A percentile compares a stretch with the other conserved stretches of the same genome.
These are phyloP conservation scores for Moesziomyces sp. DNA, from an alignment of 1,284 basidiomycete genomes.

Conservation along the genomic window DNA sequence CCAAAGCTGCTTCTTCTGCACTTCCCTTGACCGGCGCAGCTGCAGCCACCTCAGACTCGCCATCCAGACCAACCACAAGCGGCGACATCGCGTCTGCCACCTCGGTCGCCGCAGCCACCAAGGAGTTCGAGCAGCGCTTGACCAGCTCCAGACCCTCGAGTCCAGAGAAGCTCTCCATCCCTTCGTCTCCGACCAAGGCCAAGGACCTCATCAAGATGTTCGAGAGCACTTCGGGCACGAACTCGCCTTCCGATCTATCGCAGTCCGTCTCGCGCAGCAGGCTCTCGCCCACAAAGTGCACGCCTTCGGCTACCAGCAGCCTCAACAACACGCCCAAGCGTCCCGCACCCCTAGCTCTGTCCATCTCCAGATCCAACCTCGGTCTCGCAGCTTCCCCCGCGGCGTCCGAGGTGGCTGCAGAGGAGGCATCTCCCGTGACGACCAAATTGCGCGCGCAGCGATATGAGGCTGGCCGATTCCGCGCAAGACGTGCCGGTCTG, in stretches of 20 bases:
- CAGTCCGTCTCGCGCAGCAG: constrained; percentile 17
- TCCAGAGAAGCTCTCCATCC: constrained; percentile 30
- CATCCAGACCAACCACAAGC: constrained; percentile 3
- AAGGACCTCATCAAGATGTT: constrained; percentile 58
- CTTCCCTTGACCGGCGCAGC: constrained; percentile 5
- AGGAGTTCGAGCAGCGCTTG: constrained; percentile 23
- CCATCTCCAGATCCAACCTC: constrained; percentile 35
- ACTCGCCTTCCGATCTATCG: constrained; percentile 27
- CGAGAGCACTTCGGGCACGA: constrained; percentile 41
- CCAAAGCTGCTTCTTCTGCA: constrained; percentile 18
- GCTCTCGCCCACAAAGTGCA: constrained; percentile 25
- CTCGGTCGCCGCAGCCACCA: constrained; percentile 21
- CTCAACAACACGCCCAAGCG: constrained; percentile 28
- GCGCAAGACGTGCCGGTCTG: constrained; percentile 25
- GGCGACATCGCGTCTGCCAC: constrained; percentile 1
- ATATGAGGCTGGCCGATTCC: constrained; percentile 23
- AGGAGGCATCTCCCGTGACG: constrained; percentile 20
- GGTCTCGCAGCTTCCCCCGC: constrained; percentile 11
- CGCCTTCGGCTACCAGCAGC: constrained; percentile 5
- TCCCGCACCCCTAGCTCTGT: constrained; percentile 22
- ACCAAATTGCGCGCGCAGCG: constrained; percentile 34
- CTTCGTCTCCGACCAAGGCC: constrained; percentile 51
- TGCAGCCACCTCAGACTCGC: constrained; percentile 1
- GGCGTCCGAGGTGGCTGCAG: constrained; percentile 1
- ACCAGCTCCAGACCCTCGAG: constrained; percentile 21